Evolutionary conservation across 768 basidiomycete species (phyloP).

Genomic region (Clavaria fumosa): DNA sequence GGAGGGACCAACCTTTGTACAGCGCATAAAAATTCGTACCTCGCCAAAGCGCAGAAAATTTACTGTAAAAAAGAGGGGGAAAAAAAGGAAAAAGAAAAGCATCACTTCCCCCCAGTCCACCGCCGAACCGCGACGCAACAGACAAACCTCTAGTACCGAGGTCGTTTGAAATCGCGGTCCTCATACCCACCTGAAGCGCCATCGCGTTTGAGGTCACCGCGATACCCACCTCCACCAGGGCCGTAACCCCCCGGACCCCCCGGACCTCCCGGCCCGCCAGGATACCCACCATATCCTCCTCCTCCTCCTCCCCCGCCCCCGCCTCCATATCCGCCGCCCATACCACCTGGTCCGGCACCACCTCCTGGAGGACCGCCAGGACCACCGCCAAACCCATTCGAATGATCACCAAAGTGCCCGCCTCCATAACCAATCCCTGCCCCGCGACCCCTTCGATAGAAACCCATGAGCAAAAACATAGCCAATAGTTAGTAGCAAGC

Average conservation of each 20-base stretch:
- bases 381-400: slow-evolving; percentile 32
- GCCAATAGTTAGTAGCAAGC: slow-evolving; percentile 29
- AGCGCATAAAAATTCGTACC: no score
- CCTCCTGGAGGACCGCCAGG: slow-evolving; percentile 18
- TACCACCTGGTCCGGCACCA: neutral
- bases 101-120: no score
- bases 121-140: neutral
- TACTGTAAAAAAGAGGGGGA: neutral
- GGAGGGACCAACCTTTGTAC: no score
- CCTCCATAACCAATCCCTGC: slow-evolving; percentile 61
- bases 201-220: slow-evolving; percentile 62
- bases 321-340: slow-evolving; percentile 10
- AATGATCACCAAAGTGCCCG: slow-evolving; percentile 39
- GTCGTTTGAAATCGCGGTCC: slow-evolving; percentile 69
- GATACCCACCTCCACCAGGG: slow-evolving; percentile 27
- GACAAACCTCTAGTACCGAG: slow-evolving; percentile 43
- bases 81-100: neutral
- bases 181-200: slow-evolving; percentile 66
- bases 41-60: no score
- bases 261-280: slow-evolving; percentile 9
- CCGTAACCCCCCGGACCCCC: slow-evolving; percentile 26
- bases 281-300: neutral
- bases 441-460: slow-evolving; percentile 42
- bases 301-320: no score
- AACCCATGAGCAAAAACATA: slow-evolving; percentile 5